phyloP scores from a whole-genome alignment of 352 stramenopile genomes.

The Thraustochytrium sp. region DNA sequence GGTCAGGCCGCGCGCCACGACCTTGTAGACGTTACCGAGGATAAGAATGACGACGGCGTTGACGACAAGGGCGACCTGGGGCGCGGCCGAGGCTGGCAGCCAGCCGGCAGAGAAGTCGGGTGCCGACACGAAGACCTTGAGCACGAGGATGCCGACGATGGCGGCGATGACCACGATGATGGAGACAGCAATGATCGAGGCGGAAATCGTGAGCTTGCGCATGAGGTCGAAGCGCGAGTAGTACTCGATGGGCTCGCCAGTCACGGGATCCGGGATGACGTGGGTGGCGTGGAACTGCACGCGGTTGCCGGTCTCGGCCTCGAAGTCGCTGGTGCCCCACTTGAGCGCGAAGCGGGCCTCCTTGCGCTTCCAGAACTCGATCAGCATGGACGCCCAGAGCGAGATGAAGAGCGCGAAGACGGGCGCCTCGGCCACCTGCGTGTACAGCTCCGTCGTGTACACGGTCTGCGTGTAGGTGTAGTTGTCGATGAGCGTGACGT shows the following conservation, averaged over 20 bases:
- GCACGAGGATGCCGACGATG: conserved; percentile 51
- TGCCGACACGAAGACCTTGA: conserved; percentile 48
- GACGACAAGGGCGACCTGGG: conserved; percentile 3
- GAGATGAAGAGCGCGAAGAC: conserved; percentile 64
- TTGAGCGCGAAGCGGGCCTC: conserved; percentile 63
- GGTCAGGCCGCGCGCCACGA: conserved; percentile 82
- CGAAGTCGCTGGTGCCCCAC: conserved; percentile 62
- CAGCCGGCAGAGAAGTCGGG: background rate
- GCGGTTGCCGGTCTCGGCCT: conserved; percentile 43
- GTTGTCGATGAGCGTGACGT: background rate
- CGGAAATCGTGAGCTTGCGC: background rate
- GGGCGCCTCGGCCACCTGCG: conserved; percentile 33
- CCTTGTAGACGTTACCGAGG: conserved; percentile 83
- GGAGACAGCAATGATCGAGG: conserved; percentile 45
- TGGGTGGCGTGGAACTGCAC: conserved; percentile 46
- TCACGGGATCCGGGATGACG: conserved; percentile 46
- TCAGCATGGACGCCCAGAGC: conserved; percentile 71
- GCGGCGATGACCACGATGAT: conserved; percentile 49
- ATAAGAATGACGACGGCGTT: conserved; percentile 84
- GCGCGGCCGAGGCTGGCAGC: background rate
- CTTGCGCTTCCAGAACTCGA: conserved; percentile 81
- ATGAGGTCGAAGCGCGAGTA: conserved; percentile 23
- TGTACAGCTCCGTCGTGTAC: conserved; percentile 44
- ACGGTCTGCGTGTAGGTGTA: background rate
- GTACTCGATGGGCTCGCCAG: conserved; percentile 49